A percentile compares a stretch with the other conserved stretches of the same genome.
phyloP scores from a whole-genome alignment of 2,329 filamentous ascomycete genomes.

The Fusarium subtropicale region DNA sequence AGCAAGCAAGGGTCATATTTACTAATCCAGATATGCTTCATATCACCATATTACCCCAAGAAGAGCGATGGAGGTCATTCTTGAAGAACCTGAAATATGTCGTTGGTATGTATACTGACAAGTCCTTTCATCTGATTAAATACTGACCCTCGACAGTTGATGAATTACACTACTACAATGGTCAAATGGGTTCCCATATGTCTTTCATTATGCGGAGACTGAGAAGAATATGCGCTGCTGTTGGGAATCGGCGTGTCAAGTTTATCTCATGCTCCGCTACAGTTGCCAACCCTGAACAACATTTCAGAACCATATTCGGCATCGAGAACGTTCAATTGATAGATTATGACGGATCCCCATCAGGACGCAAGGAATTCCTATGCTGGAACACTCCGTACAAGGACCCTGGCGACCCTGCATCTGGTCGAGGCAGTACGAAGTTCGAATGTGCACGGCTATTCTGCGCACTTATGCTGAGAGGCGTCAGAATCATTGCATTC shows the following conservation, averaged over 20 bases:
- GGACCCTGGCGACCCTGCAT: slow-evolving; percentile 86
- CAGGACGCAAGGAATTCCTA: slow-evolving; percentile 89
- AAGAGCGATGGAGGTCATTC: slow-evolving; percentile 88
- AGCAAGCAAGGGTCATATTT: slow-evolving; percentile 92
- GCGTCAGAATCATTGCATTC: slow-evolving; percentile 93
- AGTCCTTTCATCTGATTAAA: background rate
- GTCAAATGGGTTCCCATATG: slow-evolving; percentile 92
- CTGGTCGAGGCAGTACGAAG: slow-evolving; percentile 84
- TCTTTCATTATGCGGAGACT: slow-evolving; percentile 94
- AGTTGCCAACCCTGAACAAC: slow-evolving; percentile 89
- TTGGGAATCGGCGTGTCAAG: slow-evolving; percentile 85
- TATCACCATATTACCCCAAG: slow-evolving; percentile 90
- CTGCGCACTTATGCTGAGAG: slow-evolving; percentile 87
- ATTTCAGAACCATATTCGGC: slow-evolving; percentile 96
- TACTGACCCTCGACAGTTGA: slow-evolving; percentile 63
- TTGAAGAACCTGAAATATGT: slow-evolving; percentile 91
- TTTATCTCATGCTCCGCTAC: slow-evolving; percentile 98
- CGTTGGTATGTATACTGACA: slow-evolving; percentile 64
- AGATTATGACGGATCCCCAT: slow-evolving; percentile 93
- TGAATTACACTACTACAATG: slow-evolving; percentile 96
- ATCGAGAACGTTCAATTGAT: slow-evolving; percentile 83
- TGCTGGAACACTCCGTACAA: slow-evolving; percentile 99
- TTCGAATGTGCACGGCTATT: slow-evolving; percentile 90
- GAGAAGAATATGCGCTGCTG: slow-evolving; percentile 85
- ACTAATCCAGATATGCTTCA: slow-evolving; percentile 99